These are phyloP conservation scores for Bipolaris victoriae DNA, from an alignment of 2,329 filamentous ascomycete genomes.

Conservation along the genomic window DNA sequence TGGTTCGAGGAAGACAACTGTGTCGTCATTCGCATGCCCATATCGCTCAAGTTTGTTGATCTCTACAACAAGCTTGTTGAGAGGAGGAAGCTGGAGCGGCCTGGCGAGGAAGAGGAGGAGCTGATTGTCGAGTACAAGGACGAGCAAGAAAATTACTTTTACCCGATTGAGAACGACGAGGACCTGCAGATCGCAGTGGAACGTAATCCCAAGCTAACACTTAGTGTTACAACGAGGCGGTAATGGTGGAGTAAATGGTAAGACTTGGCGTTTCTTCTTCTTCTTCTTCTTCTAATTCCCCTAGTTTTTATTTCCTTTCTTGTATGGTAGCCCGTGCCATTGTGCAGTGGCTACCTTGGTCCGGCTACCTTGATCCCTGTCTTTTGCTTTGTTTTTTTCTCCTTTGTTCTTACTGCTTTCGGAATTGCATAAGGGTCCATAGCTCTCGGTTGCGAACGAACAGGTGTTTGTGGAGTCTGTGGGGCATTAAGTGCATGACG, in stretches of 20 bases:
- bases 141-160: conserved; percentile 76
- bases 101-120: conserved; percentile 62
- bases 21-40: conserved; percentile 86
- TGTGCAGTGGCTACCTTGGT: background rate
- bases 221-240: conserved; percentile 54
- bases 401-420: conserved; percentile 14
- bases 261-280: background rate
- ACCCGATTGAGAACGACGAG: conserved; percentile 76
- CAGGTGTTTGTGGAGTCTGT: conserved; percentile 7
- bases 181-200: conserved; percentile 82
- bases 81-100: conserved; percentile 72
- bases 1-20: conserved; percentile 86
- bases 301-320: conserved; percentile 1
- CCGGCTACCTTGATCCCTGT: background rate
- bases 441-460: conserved; percentile 13
- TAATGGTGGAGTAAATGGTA: background rate
- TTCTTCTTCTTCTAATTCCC: conserved; percentile 5
- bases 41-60: conserved; percentile 76
- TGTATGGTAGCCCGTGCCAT: background rate
- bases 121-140: conserved; percentile 86
- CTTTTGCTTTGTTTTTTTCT: conserved; percentile 5
- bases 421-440: conserved; percentile 22
- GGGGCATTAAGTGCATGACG: conserved; percentile 11
- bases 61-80: conserved; percentile 85
- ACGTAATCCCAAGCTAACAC: conserved; percentile 83